These are phyloP conservation scores for Peterozyma xylosa DNA, from an alignment of 805 yeast species.

Conservation along the genomic window DNA sequence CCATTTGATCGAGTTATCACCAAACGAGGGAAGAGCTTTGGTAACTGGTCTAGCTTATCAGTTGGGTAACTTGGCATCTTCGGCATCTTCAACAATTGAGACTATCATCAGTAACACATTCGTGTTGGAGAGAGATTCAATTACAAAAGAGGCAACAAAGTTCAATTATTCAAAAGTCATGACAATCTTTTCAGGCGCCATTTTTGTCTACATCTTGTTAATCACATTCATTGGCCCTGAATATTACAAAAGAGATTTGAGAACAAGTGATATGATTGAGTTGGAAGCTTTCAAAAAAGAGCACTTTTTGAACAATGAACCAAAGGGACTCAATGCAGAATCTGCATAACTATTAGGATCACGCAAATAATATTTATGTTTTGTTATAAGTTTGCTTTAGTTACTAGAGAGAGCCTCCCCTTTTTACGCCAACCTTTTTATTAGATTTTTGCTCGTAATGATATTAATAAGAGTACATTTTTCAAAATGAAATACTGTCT, in stretches of 20 bases:
- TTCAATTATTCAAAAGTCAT: constrained; percentile 53
- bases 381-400: no score
- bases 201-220: constrained; percentile 42
- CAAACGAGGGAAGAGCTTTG: constrained; percentile 54
- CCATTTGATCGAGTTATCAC: constrained; percentile 53
- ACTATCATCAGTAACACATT: constrained; percentile 52
- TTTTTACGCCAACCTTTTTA: no score
- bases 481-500: no score
- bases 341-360: no score
- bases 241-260: constrained; percentile 15
- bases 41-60: constrained; percentile 60
- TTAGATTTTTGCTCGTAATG: no score
- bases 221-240: constrained; percentile 56
- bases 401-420: no score
- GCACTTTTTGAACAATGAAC: no score
- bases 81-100: constrained; percentile 63
- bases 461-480: no score
- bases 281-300: neutral
- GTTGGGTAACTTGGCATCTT: constrained; percentile 59
- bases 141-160: constrained; percentile 14
- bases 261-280: neutral
- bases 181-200: constrained; percentile 62
- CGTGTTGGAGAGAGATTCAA: constrained; percentile 26
- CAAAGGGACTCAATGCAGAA: no score
- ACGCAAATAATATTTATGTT: no score